These are phyloP conservation scores for Syzygium aqueum DNA, from an alignment of 345 rosid species.

Conservation along the genomic window DNA sequence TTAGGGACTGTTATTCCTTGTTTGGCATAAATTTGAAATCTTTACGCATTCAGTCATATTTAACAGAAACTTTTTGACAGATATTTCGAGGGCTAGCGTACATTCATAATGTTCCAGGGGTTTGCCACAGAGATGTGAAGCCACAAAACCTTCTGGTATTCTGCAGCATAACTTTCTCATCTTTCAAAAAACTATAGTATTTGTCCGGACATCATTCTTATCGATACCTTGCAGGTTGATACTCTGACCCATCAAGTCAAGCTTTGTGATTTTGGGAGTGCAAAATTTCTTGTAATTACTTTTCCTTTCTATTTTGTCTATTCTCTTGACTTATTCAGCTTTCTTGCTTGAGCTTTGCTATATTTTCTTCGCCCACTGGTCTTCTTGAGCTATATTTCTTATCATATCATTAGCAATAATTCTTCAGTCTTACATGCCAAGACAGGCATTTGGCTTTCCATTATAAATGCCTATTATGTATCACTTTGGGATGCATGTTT, in stretches of 20 bases:
- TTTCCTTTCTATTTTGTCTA: background rate
- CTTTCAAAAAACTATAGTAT: background rate
- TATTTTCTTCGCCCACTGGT: background rate
- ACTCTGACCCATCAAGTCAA: constrained; percentile 79
- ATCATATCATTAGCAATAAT: background rate
- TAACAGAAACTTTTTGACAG: constrained; percentile 26
- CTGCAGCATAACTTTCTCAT: background rate
- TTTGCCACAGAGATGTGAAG: constrained; percentile 88
- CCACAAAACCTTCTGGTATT: constrained; percentile 92
- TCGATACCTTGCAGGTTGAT: constrained; percentile 45
- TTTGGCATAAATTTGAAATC: background rate
- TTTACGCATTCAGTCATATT: background rate
- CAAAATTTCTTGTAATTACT: constrained; percentile 56
- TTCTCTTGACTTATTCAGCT: background rate
- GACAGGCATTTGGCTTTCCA: background rate
- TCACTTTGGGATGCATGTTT: background rate
- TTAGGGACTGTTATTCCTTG: background rate
- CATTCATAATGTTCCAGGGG: constrained; percentile 71
- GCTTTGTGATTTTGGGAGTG: constrained; percentile 83
- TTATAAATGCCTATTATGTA: background rate
- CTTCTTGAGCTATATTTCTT: background rate
- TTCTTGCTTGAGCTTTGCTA: background rate
- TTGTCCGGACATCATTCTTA: constrained; percentile 1
- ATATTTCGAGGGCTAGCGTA: constrained; percentile 78
- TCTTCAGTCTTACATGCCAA: background rate